phyloP scores from a whole-genome alignment of 805 yeast genomes.

The Wickerhamiella siamensis region DNA sequence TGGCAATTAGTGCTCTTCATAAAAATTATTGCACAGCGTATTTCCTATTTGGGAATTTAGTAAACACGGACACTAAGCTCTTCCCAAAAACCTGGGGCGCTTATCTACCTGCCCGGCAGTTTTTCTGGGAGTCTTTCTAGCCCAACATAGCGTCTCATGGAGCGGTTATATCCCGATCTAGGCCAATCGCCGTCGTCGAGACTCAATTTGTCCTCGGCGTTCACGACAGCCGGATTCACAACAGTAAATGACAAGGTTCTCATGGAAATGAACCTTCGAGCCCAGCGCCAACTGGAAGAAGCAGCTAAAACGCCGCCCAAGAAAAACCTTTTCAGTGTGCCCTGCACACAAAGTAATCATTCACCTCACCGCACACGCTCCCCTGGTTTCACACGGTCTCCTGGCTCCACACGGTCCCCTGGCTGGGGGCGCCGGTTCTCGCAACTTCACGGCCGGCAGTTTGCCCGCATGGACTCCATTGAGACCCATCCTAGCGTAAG shows the following conservation, averaged over 20 bases:
- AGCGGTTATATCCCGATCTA: neutral
- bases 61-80: too few relatives aligned
- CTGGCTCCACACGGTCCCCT: conserved; percentile 7
- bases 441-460: conserved; percentile 17
- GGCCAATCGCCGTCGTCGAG: neutral
- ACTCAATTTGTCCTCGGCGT: conserved; percentile 13
- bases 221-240: conserved; percentile 19
- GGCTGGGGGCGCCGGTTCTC: conserved; percentile 11
- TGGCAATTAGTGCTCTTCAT: neutral
- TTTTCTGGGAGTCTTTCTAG: too few relatives aligned
- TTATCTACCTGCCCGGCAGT: too few relatives aligned
- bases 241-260: conserved; percentile 24
- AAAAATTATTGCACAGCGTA: too few relatives aligned
- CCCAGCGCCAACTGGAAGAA: conserved; percentile 9
- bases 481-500: conserved; percentile 1
- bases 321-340: too few relatives aligned
- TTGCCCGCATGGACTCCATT: conserved; percentile 19
- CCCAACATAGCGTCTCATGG: too few relatives aligned
- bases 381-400: conserved; percentile 1
- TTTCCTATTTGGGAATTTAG: too few relatives aligned
- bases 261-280: conserved; percentile 24
- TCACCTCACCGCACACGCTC: neutral
- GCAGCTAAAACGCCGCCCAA: conserved; percentile 1
- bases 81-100: too few relatives aligned
- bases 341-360: conserved; percentile 4